Conservation (phyloP, 305 asterid genomes). For the Withania somnifera region DNA sequence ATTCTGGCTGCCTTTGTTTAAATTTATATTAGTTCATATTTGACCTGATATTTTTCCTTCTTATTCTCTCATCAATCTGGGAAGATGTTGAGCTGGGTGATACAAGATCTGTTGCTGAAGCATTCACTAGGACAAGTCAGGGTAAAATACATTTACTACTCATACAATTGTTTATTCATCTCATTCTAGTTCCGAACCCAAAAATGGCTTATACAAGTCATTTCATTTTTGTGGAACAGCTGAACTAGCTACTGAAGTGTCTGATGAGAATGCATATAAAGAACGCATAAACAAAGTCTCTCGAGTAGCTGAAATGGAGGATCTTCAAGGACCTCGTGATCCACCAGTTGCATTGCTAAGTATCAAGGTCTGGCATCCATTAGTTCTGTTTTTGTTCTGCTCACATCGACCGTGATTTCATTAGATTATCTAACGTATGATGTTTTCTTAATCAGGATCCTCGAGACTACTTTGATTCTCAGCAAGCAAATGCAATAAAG, state of each 20-base stretch:
- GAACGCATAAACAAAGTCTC: conserved; percentile 51
- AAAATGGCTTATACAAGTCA: neutral
- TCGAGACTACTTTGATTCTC: conserved; percentile 93
- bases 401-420: neutral
- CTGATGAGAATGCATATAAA: conserved; percentile 40
- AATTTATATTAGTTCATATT: conserved; percentile 8
- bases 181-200: neutral
- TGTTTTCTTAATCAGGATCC: conserved; percentile 65
- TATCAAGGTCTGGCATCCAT: conserved; percentile 51
- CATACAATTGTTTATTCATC: neutral
- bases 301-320: conserved; percentile 77
- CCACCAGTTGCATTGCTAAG: conserved; percentile 87
- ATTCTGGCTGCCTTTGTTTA: neutral
- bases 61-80: conserved; percentile 17
- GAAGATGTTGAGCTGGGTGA: conserved; percentile 74
- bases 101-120: conserved; percentile 90
- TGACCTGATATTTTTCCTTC: conserved; percentile 4
- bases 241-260: conserved; percentile 53
- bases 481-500: conserved; percentile 76
- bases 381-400: neutral
- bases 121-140: conserved; percentile 62
- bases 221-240: conserved; percentile 26
- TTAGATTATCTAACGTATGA: conserved; percentile 12
- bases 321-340: conserved; percentile 84
- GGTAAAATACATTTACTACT: conserved; percentile 34